phyloP scores from a whole-genome alignment of 139 green algal species.

The Auxenochlorella protothecoides region DNA sequence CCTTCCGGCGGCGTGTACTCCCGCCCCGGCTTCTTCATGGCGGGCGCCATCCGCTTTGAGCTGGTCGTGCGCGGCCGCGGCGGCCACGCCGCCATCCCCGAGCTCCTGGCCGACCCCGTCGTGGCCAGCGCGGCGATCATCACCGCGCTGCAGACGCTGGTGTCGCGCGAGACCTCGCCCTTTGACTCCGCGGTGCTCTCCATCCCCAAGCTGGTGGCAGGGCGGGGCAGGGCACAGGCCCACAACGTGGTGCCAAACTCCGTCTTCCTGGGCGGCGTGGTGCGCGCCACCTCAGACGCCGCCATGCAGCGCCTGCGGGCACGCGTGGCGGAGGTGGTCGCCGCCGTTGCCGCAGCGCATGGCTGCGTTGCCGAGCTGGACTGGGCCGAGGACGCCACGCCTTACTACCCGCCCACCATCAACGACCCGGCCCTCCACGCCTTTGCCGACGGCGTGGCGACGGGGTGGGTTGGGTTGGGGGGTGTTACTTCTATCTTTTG shows the following conservation, averaged over 20 bases:
- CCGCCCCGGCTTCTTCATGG: conserved; percentile 68
- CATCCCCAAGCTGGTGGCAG: conserved; percentile 57
- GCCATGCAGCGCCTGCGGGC: conserved; percentile 17
- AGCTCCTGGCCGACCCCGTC: conserved; percentile 68
- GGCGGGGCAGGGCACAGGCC: conserved; percentile 27
- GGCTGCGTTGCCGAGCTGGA: conserved; percentile 60
- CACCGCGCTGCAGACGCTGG: conserved; percentile 63
- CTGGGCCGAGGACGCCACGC: conserved; percentile 44
- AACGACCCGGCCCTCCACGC: conserved; percentile 49
- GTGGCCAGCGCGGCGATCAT: conserved; percentile 57
- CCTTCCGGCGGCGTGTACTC: conserved; percentile 47
- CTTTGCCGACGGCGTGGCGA: conserved; percentile 49
- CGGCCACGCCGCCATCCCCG: conserved; percentile 80
- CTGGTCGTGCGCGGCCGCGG: conserved; percentile 54
- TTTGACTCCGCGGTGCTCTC: conserved; percentile 72
- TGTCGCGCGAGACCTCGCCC: conserved; percentile 71
- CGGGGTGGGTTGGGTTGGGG: conserved; percentile 6
- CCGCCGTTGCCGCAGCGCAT: conserved; percentile 30
- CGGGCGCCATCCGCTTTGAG: conserved; percentile 54
- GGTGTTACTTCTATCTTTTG: background rate
- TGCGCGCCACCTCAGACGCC: conserved; percentile 42
- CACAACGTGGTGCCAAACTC: conserved; percentile 80
- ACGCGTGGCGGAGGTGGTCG: conserved; percentile 39
- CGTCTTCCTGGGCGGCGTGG: conserved; percentile 55
- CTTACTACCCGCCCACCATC: conserved; percentile 68